Evolutionary conservation across 805 yeast species (phyloP), one percentile per base, ranked within the genome.

Genomic region (Kuraishia borneana): DNA sequence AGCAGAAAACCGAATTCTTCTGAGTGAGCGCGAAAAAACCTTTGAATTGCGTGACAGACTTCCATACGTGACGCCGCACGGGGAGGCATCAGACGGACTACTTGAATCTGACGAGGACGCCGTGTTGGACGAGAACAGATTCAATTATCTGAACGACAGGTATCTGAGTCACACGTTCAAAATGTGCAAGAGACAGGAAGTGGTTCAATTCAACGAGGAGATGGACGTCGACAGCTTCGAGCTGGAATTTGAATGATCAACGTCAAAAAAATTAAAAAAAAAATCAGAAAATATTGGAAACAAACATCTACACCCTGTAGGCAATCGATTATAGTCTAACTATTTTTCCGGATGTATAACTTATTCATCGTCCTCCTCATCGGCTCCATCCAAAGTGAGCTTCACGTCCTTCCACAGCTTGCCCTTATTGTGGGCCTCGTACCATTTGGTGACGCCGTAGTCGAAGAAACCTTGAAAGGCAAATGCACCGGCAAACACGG

Each of bases 371-470:
- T 52, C 67, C 3, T 61, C 79, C 36, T 65, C 83, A 36, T 59
- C 75, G 39, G 63, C 71, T 50, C 72, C 79, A 40, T 63, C 74
- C 31, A 66, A 65, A 42, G 62, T 65, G 36, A 66, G 65, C 62
- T 75, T 81, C 50, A 83, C 75, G 50, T 82, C 92, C 46, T 75
- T 70, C 94, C 94, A 83, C 63, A 81, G 74, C 65, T 82, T 83
- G 48, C 92, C 94, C 56, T 68, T 72, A 73, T 83, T 83, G 69
- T 79, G 85, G 58, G 62, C 59, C 51, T 77, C 83, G 65, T 76
- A 82, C 80, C 80, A 82, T 32, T 51, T 52, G 49, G 80, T 82
- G 42, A 81, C 65, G 42, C 69, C 77, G 41, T 60, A 56, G 54
- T 83, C 92, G 46, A 81, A 81, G 51, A 68, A 67, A 34, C 76